Percentiles rank a stretch among this genome's conserved stretches.
phyloP scores from a whole-genome alignment of 1,284 basidiomycete genomes.

The Moesziomyces sp. region DNA sequence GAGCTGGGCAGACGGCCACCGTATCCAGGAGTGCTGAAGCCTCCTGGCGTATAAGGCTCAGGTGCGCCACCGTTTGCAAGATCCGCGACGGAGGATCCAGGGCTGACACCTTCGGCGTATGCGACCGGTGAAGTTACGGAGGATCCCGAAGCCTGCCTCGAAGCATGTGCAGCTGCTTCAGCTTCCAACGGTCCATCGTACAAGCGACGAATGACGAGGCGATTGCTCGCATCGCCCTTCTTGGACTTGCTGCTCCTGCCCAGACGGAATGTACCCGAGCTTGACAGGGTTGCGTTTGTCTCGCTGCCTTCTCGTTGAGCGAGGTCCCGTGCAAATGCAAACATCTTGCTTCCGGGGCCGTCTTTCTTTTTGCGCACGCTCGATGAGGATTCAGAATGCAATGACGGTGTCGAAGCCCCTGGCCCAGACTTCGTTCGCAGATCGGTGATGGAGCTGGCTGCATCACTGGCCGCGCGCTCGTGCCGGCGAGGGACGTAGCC shows the following conservation, averaged over 20 bases:
- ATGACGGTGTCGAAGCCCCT: slow-evolving; percentile 24
- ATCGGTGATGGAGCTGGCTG: slow-evolving; percentile 18
- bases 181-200: slow-evolving; percentile 32
- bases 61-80: slow-evolving; percentile 3
- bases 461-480: slow-evolving; percentile 32
- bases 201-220: slow-evolving; percentile 39
- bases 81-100: slow-evolving; percentile 21
- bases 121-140: slow-evolving; percentile 6
- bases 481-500: slow-evolving; percentile 14
- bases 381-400: slow-evolving; percentile 31
- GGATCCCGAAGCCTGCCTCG: neutral
- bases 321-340: slow-evolving; percentile 37
- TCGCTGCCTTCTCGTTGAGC: slow-evolving; percentile 26
- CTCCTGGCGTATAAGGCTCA: slow-evolving; percentile 5
- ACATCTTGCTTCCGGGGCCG: slow-evolving; percentile 32
- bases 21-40: neutral
- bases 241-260: slow-evolving; percentile 30
- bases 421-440: slow-evolving; percentile 7
- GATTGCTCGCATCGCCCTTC: slow-evolving; percentile 13
- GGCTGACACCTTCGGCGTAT: slow-evolving; percentile 24
- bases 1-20: slow-evolving; percentile 9
- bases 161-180: slow-evolving; percentile 17
- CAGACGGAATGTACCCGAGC: slow-evolving; percentile 24
- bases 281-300: slow-evolving; percentile 6
- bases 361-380: slow-evolving; percentile 35